Conservation (phyloP, 140 eudicot species). For the Senecio squalidus region DNA sequence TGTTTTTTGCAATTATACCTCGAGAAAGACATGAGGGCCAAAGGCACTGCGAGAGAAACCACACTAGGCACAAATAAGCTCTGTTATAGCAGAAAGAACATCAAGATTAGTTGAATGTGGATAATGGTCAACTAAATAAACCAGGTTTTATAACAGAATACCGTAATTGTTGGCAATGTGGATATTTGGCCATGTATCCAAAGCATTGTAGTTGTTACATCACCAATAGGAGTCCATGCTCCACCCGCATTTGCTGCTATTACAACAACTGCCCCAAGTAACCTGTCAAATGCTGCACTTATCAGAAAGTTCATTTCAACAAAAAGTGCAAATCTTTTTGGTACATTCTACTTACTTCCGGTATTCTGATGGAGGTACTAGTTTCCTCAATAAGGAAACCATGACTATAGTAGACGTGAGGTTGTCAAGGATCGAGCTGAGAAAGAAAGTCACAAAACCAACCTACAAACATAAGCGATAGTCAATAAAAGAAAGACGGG, state of each 20-base stretch:
- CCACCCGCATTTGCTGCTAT: slow-evolving; percentile 99
- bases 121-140: background rate
- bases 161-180: slow-evolving; percentile 91
- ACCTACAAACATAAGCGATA: slow-evolving; percentile 61
- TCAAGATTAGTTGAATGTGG: background rate
- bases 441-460: slow-evolving; percentile 91
- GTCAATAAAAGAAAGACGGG: background rate
- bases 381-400: slow-evolving; percentile 92
- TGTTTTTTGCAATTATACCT: slow-evolving; percentile 39
- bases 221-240: slow-evolving; percentile 99
- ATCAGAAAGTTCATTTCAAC: slow-evolving; percentile 1
- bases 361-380: slow-evolving; percentile 91
- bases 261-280: slow-evolving; percentile 93
- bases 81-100: slow-evolving; percentile 34
- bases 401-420: slow-evolving; percentile 95
- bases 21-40: slow-evolving; percentile 90
- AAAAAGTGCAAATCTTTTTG: background rate
- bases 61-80: slow-evolving; percentile 64
- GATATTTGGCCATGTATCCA: slow-evolving; percentile 99
- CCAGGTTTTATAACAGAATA: slow-evolving; percentile 17
- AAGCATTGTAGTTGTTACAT: slow-evolving; percentile 97
- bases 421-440: slow-evolving; percentile 91
- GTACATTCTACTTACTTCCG: slow-evolving; percentile 59
- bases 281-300: slow-evolving; percentile 39
- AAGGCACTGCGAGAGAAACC: slow-evolving; percentile 84